A percentile compares a stretch with the other conserved stretches of the same genome.
Evolutionary conservation across 176 grass and related monocot genomes (phyloP).

Genomic region (Ampelocalamus luodianensis): DNA sequence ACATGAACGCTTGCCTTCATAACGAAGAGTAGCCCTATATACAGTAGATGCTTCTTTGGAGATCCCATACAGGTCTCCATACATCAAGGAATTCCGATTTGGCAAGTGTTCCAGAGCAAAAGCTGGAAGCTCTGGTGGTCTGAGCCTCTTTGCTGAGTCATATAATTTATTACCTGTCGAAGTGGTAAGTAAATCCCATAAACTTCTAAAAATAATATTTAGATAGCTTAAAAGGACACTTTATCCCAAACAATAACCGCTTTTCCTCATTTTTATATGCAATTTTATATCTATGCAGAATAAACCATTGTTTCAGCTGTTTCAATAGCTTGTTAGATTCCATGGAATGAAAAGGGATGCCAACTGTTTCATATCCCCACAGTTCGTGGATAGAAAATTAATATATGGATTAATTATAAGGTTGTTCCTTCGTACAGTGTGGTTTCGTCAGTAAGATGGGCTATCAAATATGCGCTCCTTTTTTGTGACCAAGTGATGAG

Average conservation of each 20-base stretch:
- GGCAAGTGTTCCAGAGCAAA: constrained; percentile 93
- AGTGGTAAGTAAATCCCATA: constrained; percentile 2
- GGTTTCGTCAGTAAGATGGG: background rate
- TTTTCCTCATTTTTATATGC: background rate
- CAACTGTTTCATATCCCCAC: constrained; percentile 5
- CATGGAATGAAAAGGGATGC: background rate
- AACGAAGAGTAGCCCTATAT: constrained; percentile 92
- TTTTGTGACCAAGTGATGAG: background rate
- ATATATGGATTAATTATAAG: background rate
- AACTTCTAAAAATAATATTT: background rate
- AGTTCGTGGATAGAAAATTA: background rate
- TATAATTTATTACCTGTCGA: constrained; percentile 71
- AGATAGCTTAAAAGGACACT: background rate
- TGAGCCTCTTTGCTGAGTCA: constrained; percentile 72
- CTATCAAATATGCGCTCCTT: background rate
- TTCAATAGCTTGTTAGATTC: constrained; percentile 11
- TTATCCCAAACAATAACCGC: background rate
- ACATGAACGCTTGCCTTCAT: constrained; percentile 64
- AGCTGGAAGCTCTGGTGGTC: constrained; percentile 72
- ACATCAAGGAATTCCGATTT: constrained; percentile 90
- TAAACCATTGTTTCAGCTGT: background rate
- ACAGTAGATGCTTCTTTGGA: constrained; percentile 81
- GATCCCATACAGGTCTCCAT: constrained; percentile 89
- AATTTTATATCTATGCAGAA: background rate
- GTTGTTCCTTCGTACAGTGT: background rate